Base-by-base conservation (phyloP, 2,329 filamentous ascomycete species). In the Phyllosticta citriasiana region DNA sequence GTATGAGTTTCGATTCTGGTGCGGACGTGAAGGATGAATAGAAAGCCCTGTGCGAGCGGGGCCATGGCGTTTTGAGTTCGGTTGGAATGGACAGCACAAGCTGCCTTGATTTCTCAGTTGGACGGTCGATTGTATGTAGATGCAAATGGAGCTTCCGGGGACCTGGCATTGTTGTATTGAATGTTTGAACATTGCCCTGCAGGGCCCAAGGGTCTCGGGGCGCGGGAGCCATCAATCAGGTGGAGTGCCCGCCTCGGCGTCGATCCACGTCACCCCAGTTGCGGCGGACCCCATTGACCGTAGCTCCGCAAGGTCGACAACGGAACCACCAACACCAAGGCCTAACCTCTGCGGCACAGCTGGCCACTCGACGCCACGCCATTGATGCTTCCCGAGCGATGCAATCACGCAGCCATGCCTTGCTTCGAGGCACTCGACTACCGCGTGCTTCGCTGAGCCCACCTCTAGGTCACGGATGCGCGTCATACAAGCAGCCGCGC, bases 391-490 rank as follows among this genome's bases (percentile, higher is more conserved):
- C 64, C 65, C 65, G 67, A 69, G 71, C 71, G 71, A 74, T 74
- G 72, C 69, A 68, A 63, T 68, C 70, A 68, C 69, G 66, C 68
- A 69, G 67, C 65, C 68, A 73, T 73, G 71, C 65, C 53, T 65
- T 66, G 65, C 66, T 68, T 63, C 66, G 33, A 26, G 47, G 59
- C 50, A 26, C 53, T 26, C 59, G 57, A 54, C 30, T 30, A 30
- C 19, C 27, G 24, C 59, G 24, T 33, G 40, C 54, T 24, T 55
- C 54, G 57, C 57, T 61, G 47, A 61, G 30, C 27, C 35, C 55
- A 6, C 12, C 53, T n/a, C 12, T 47, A 3, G 16, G 33, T 14
- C 22, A 4, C 53, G 33, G 26, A 27, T 24, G 35, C 33, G 58
- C 53, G 40, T 55, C 35, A 25, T 55, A 47, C 53, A 60, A 19